Evolutionary conservation across 1,139 yeast genomes (phyloP).

Genomic region (Yamadazyma triangularis): DNA sequence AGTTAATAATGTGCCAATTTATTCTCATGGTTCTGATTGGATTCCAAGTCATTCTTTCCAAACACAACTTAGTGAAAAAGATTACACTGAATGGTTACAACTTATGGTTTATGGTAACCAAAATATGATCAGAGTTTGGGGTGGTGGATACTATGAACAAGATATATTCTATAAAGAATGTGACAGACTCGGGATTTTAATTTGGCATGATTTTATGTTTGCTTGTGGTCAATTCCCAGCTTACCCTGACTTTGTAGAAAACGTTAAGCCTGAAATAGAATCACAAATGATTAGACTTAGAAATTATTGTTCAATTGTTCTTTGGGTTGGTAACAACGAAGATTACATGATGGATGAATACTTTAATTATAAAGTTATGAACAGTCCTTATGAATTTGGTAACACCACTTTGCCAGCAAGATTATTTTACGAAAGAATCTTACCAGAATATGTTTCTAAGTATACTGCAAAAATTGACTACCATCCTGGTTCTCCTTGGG

Average conservation of each 20-base stretch:
- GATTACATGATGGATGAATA: constrained; percentile 43
- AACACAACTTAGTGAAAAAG: constrained; percentile 23
- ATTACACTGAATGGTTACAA: constrained; percentile 30
- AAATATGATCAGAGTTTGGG: constrained; percentile 47
- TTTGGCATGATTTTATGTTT: constrained; percentile 53
- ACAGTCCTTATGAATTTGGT: constrained; percentile 22
- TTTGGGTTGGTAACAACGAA: constrained; percentile 44
- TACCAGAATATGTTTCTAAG: constrained; percentile 25
- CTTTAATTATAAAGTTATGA: constrained; percentile 17
- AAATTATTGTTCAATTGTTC: constrained; percentile 28
- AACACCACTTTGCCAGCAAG: constrained; percentile 37
- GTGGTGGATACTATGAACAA: constrained; percentile 44
- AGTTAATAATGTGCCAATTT: constrained; percentile 35
- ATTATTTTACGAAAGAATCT: constrained; percentile 29
- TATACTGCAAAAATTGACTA: constrained; percentile 26
- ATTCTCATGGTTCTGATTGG: constrained; percentile 42
- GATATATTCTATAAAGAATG: constrained; percentile 39
- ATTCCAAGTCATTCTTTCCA: constrained; percentile 43
- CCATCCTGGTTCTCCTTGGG: constrained; percentile 42
- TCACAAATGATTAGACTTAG: constrained; percentile 34
- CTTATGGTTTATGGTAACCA: constrained; percentile 34
- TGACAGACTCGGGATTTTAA: constrained; percentile 37
- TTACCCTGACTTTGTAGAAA: constrained; percentile 20
- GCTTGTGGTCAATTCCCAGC: constrained; percentile 49
- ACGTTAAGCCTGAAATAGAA: constrained; percentile 27